phyloP scores from a whole-genome alignment of 1,139 yeast species.

The Tardiomyces blankii region DNA sequence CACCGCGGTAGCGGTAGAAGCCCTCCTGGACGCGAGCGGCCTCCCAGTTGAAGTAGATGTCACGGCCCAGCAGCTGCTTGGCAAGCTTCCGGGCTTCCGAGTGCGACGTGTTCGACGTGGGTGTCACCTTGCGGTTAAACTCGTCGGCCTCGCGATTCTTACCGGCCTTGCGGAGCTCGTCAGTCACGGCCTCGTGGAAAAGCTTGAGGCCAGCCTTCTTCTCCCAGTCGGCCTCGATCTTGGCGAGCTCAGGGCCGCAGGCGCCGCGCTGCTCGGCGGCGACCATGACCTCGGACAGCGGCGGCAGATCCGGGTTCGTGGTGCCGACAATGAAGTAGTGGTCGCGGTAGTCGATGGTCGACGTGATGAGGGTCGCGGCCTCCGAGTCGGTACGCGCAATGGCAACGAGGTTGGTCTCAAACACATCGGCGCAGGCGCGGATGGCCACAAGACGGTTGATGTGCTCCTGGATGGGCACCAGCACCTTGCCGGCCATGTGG shows the following conservation, averaged over 20 bases:
- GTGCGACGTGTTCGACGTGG: conserved; percentile 65
- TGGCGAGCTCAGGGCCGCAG: conserved; percentile 57
- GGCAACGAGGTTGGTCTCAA: conserved; percentile 73
- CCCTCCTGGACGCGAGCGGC: conserved; percentile 95
- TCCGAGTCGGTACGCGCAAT: conserved; percentile 97
- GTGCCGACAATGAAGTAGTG: conserved; percentile 88
- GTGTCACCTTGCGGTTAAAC: conserved; percentile 59
- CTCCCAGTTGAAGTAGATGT: conserved; percentile 91
- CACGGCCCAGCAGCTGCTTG: conserved; percentile 66
- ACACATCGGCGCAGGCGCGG: conserved; percentile 91
- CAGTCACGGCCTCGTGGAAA: conserved; percentile 87
- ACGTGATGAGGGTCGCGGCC: conserved; percentile 89
- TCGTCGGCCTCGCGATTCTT: conserved; percentile 50
- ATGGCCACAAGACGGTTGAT: conserved; percentile 88
- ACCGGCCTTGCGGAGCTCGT: conserved; percentile 54
- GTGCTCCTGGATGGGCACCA: conserved; percentile 96
- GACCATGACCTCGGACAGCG: conserved; percentile 68
- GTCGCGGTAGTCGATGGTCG: conserved; percentile 90
- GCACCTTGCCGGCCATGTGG: conserved; percentile 96
- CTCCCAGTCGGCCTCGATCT: conserved; percentile 77
- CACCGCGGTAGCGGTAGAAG: conserved; percentile 92
- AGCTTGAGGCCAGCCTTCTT: conserved; percentile 74
- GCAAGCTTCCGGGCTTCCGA: conserved; percentile 76
- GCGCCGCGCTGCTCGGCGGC: conserved; percentile 71
- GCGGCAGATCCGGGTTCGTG: conserved; percentile 70